Evolutionary conservation across 441 rosid species (phyloP).

Genomic region (Erodium texanum): DNA sequence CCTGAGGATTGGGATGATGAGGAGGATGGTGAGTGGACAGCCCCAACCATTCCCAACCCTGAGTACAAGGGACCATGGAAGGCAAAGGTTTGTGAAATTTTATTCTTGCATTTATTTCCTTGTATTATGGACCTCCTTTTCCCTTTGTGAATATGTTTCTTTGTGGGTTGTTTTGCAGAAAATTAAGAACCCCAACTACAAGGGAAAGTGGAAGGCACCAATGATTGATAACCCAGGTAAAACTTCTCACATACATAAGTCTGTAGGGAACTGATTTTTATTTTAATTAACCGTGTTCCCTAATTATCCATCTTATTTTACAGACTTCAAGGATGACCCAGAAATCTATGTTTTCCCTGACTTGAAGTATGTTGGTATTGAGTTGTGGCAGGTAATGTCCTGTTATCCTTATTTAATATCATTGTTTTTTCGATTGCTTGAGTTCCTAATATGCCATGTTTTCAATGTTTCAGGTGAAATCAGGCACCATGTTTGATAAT

Average conservation of each 20-base stretch:
- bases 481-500: conserved; percentile 87
- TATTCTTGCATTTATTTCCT: no score
- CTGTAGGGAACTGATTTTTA: no score
- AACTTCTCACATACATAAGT: no score
- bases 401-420: background rate
- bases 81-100: conserved; percentile 52
- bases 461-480: conserved; percentile 56
- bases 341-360: conserved; percentile 74
- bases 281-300: background rate
- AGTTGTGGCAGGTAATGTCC: conserved; percentile 81
- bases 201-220: conserved; percentile 97
- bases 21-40: conserved; percentile 93
- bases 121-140: background rate
- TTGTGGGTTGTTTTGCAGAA: conserved; percentile 36
- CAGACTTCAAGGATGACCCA: conserved; percentile 92
- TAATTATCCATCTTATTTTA: background rate
- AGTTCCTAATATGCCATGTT: background rate
- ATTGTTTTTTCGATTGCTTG: background rate
- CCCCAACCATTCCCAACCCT: conserved; percentile 76
- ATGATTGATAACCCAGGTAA: conserved; percentile 90
- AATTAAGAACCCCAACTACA: conserved; percentile 88
- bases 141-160: background rate
- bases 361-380: conserved; percentile 82
- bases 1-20: conserved; percentile 98
- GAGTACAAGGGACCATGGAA: conserved; percentile 92